phyloP scores from a whole-genome alignment of 345 rosid genomes.

The Eucalyptus erythrocorys region DNA sequence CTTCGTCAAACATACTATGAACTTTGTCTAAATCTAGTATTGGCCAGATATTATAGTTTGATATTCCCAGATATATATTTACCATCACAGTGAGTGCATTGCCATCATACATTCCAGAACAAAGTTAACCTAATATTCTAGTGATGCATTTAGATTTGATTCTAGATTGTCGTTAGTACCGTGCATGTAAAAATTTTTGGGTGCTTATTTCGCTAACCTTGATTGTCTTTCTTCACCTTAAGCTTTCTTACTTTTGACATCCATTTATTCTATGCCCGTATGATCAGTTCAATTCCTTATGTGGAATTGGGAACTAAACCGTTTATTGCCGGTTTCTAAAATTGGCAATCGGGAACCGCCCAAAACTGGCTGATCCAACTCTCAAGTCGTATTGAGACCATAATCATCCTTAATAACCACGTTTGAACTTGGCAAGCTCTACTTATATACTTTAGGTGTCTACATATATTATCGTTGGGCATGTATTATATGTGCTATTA shows the following conservation, averaged over 20 bases:
- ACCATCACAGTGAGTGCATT: background rate
- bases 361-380: no score
- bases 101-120: background rate
- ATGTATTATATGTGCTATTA: no score
- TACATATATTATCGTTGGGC: fast-evolving
- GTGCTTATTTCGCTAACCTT: background rate
- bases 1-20: background rate
- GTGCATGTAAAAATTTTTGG: background rate
- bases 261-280: background rate
- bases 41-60: background rate
- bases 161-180: background rate
- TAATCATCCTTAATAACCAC: no score
- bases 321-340: fast-evolving
- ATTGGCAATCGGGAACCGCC: fast-evolving
- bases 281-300: no score
- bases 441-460: no score
- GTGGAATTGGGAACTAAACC: no score
- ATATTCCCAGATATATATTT: background rate
- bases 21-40: background rate
- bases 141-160: background rate
- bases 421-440: no score
- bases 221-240: background rate
- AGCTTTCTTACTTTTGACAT: background rate
- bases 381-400: no score
- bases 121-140: background rate